Base-by-base conservation (phyloP, 208 protist genomes). In the Leishmania tarentolae region DNA sequence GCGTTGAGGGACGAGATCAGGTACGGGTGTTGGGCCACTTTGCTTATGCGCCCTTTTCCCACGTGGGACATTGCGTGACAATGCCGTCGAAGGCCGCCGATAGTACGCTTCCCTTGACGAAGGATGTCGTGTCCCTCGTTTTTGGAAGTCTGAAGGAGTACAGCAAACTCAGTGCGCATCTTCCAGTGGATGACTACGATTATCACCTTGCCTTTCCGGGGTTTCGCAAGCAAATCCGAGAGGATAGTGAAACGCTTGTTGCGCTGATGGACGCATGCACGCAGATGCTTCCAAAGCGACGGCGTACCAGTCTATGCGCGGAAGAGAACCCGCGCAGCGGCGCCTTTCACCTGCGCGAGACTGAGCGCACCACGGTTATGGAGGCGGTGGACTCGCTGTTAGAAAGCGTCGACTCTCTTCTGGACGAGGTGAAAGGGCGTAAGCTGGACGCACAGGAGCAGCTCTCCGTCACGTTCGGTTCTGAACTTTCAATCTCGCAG, bases 151-250 rank as follows among this genome's bases (percentile, higher is more conserved):
- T 97, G 53, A 94, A 93, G 73, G 91, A 94, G 56, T 96, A 95
- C 84, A 89, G 87, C 76, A 92, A 89, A 44, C 80, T 90, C 5
- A 81, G 90, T 11, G 82, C 75, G 2, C 86, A 92, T 47, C 71
- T 97, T 63, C 91, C 94, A 1, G 37, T 75, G 17, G 89, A 95
- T 3, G 94, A 97, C 75, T 95, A 95, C 68, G 91, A 95, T 57
- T 97, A 96, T 80, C 92, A 97, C 79, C 82, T 90, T 65, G 94
- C 92, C 31, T 97, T 97, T 81, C 88, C 87, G 21, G 92, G 87
- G 8, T 97, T 97, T 74, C 88, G 87, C 35, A 84, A 85, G 77
- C 89, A 91, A 59, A 87, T 96, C 13, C 84, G 83, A 37, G 84
- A 89, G 13, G 85, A 95, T 65, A 93, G 91, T 50, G 84, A 83